These are phyloP conservation scores for Debaryomycetaceae sp. DNA, from an alignment of 1,139 yeast species.

Conservation along the genomic window DNA sequence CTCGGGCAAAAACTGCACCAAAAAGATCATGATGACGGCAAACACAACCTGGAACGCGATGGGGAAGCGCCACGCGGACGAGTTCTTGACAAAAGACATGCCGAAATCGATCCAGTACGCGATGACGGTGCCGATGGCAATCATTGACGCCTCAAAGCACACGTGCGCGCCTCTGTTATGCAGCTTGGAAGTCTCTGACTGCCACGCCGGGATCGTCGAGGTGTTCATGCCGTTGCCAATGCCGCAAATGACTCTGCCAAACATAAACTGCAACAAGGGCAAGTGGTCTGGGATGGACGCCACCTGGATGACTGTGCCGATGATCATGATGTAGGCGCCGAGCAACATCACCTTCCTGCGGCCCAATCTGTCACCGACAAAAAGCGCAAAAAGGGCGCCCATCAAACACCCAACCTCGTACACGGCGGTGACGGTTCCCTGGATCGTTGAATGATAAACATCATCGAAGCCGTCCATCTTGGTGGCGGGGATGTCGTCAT, in stretches of 20 bases:
- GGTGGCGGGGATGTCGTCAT: constrained; percentile 55
- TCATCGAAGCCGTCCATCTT: constrained; percentile 11
- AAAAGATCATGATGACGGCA: constrained; percentile 15
- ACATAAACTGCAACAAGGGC: constrained; percentile 58
- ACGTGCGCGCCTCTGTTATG: constrained; percentile 71
- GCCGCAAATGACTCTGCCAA: constrained; percentile 76
- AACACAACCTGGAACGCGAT: constrained; percentile 29
- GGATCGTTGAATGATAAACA: constrained; percentile 40
- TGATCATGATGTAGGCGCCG: constrained; percentile 55
- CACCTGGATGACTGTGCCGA: constrained; percentile 64
- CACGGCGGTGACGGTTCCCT: constrained; percentile 69
- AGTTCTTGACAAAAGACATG: constrained; percentile 47
- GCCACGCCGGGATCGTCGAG: constrained; percentile 77
- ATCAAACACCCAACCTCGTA: constrained; percentile 76
- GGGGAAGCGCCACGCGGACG: constrained; percentile 37
- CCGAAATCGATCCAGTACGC: constrained; percentile 83
- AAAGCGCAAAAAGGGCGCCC: constrained; percentile 64
- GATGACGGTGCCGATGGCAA: constrained; percentile 65
- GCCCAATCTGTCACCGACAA: constrained; percentile 60
- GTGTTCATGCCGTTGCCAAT: constrained; percentile 74
- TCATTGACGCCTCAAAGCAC: constrained; percentile 64
- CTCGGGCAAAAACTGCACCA: constrained; percentile 34
- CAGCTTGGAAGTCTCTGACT: constrained; percentile 71
- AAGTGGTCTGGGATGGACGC: constrained; percentile 31
- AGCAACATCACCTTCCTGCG: constrained; percentile 58